A percentile compares a stretch with the other conserved stretches of the same genome.
Conservation (phyloP, 805 yeast genomes). For the Ogataea salicorniae region DNA sequence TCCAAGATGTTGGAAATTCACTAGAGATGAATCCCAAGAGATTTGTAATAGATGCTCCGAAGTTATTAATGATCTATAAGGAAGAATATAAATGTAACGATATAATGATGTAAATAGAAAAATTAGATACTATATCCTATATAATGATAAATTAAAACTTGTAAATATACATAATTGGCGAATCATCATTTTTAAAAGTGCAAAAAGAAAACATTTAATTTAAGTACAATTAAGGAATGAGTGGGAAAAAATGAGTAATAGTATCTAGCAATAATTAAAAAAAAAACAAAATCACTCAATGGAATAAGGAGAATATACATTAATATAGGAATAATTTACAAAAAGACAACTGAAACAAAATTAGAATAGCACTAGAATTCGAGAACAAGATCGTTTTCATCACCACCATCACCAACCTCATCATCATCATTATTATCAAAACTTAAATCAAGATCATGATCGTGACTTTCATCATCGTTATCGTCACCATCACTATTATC, state of each 20-base stretch:
- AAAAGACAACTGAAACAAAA: no score
- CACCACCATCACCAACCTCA: not conserved
- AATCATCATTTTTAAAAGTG: not conserved
- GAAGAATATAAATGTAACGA: no score
- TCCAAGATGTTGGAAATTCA: constrained; percentile 91
- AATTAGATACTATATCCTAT: no score
- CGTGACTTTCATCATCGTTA: not conserved
- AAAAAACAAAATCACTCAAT: no score
- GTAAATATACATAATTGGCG: not conserved
- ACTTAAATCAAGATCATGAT: not conserved
- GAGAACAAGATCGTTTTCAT: no score
- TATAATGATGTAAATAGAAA: no score
- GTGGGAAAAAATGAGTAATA: not conserved
- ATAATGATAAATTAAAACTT: not conserved
- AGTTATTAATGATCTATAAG: constrained; percentile 25
- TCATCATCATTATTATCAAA: not conserved
- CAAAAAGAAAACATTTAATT: no score
- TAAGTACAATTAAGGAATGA: no score
- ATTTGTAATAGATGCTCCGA: constrained; percentile 64
- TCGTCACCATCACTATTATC: constrained; percentile 1
- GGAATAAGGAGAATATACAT: no score
- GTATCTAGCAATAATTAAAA: not conserved
- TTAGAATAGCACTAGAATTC: no score
- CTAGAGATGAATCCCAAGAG: constrained; percentile 42
- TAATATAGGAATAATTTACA: no score